Conservation (phyloP, 306 rosid genomes). For the Vigna unguiculata region DNA sequence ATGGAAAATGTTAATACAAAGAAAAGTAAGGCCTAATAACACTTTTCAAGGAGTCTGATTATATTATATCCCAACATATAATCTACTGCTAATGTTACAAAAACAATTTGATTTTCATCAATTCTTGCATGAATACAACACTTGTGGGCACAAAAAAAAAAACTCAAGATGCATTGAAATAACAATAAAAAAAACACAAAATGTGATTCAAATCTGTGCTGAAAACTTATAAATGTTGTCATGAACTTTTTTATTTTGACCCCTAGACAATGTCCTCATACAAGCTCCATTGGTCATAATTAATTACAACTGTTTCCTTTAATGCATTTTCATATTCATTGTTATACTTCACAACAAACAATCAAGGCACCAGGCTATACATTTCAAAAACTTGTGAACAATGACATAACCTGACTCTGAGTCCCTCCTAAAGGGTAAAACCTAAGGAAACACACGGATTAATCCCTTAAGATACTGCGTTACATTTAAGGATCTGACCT, state of each 20-base stretch:
- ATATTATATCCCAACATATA: constrained; percentile 25
- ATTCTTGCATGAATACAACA: not conserved
- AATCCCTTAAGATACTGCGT: not conserved
- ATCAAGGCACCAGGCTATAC: not conserved
- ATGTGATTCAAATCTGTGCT: not conserved
- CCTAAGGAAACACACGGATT: not conserved
- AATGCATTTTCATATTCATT: not conserved
- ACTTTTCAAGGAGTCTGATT: constrained; percentile 22
- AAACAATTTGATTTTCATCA: not conserved
- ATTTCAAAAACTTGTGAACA: constrained; percentile 35
- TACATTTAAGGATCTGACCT: not conserved
- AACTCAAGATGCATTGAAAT: not conserved
- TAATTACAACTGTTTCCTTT: not conserved
- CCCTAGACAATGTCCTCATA: not conserved
- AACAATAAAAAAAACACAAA: not conserved
- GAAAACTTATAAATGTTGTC: not conserved
- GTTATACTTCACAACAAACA: not conserved
- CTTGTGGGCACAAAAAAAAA: not conserved
- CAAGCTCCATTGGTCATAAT: constrained; percentile 8
- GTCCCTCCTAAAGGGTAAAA: not conserved
- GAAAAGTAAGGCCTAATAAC: not conserved
- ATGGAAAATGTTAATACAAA: constrained; percentile 15
- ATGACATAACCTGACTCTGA: not conserved
- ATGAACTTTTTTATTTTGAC: not conserved
- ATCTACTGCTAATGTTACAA: not conserved